Percentiles rank a stretch among this genome's conserved stretches.
Evolutionary conservation across 2,329 filamentous ascomycete species (phyloP).

Genomic region (Aspergillus quadrilineatus): DNA sequence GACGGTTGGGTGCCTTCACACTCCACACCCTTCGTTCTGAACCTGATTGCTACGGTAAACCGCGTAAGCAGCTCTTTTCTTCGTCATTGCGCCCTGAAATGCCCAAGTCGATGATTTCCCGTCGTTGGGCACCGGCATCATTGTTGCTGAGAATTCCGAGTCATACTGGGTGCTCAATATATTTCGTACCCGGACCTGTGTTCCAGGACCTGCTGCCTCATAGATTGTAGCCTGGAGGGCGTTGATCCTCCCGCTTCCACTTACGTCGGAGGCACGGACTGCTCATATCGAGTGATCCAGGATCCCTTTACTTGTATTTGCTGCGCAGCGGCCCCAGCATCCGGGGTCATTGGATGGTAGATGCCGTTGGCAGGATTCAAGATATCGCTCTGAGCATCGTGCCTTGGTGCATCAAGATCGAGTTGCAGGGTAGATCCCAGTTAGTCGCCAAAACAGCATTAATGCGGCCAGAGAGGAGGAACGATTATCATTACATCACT

Average conservation of each 20-base stretch:
- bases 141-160: background rate
- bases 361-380: background rate
- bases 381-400: constrained; percentile 3
- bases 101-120: constrained; percentile 12
- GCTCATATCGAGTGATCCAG: background rate
- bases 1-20: constrained; percentile 18
- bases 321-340: constrained; percentile 2
- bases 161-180: background rate
- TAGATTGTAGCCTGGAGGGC: background rate
- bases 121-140: constrained; percentile 17
- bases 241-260: background rate
- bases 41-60: background rate
- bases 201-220: background rate
- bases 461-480: background rate
- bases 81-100: background rate
- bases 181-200: background rate
- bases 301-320: background rate
- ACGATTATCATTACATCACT: constrained; percentile 3
- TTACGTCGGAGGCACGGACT: background rate
- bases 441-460: background rate
- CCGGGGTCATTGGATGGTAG: background rate
- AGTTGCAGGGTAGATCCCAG: constrained; percentile 4
- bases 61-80: constrained; percentile 5
- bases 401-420: background rate
- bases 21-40: constrained; percentile 6